These are phyloP conservation scores for Thielaviopsis punctulata DNA, from an alignment of 2,329 filamentous ascomycete genomes.

Conservation along the genomic window DNA sequence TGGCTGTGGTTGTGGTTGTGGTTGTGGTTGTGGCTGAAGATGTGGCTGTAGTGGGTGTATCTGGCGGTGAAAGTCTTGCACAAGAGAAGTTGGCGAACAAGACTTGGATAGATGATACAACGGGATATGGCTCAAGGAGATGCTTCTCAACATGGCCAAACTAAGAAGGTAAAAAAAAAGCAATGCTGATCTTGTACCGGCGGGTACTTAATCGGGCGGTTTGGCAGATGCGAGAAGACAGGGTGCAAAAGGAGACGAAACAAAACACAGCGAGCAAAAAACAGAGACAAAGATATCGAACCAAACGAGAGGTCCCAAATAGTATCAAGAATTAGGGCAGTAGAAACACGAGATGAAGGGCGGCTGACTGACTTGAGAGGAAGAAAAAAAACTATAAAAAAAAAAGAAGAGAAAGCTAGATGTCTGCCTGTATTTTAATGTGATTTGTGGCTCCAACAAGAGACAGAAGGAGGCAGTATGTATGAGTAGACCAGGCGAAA, in stretches of 20 bases:
- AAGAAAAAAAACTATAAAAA: background rate
- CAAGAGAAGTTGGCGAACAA: background rate
- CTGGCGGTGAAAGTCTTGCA: background rate
- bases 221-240: background rate
- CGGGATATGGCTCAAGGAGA: background rate
- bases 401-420: too few relatives aligned
- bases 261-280: background rate
- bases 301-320: background rate
- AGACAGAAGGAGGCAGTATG: background rate
- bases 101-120: background rate
- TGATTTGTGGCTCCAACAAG: background rate
- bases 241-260: background rate
- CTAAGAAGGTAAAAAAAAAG: background rate
- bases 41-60: background rate
- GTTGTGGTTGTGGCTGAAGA: background rate
- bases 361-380: background rate
- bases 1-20: background rate
- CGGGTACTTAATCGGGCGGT: background rate
- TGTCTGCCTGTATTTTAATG: too few relatives aligned
- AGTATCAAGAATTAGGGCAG: too few relatives aligned
- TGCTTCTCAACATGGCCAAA: background rate
- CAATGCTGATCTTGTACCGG: background rate
- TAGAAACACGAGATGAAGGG: background rate
- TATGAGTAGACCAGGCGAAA: background rate
- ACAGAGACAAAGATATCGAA: background rate